Conservation (phyloP, 208 protist species). For the Crithidia mellificae region DNA sequence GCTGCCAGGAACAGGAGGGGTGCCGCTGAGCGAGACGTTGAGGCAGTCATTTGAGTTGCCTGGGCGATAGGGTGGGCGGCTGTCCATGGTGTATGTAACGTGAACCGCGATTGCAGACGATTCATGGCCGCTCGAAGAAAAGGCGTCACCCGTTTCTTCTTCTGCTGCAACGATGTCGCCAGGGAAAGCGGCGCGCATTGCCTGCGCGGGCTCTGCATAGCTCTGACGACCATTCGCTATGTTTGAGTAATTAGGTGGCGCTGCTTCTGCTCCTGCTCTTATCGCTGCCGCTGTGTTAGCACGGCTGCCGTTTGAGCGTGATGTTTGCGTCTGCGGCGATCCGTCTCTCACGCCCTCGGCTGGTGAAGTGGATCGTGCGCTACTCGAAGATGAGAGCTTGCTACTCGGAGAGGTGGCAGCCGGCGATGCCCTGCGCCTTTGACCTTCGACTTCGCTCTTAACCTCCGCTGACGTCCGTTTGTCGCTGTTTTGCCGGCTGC, state of each 20-base stretch:
- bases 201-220: too few relatives aligned
- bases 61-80: constrained; percentile 43
- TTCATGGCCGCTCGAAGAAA: neutral
- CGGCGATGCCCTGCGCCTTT: neutral
- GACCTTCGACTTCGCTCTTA: neutral
- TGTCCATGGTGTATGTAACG: constrained; percentile 60
- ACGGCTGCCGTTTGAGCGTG: too few relatives aligned
- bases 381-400: too few relatives aligned
- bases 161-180: neutral
- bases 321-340: neutral
- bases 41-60: constrained; percentile 46
- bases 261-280: neutral
- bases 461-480: neutral
- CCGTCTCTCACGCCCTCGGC: neutral
- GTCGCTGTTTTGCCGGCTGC: neutral
- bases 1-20: constrained; percentile 20
- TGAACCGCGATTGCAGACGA: constrained; percentile 32
- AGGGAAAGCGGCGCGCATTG: constrained; percentile 20
- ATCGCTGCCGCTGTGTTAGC: neutral
- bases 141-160: neutral
- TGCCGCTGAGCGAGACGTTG: constrained; percentile 39
- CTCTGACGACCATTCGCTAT: neutral
- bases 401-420: too few relatives aligned
- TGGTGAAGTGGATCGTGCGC: neutral
- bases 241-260: neutral